phyloP scores from a whole-genome alignment of 1,284 basidiomycete genomes.

The Cryptococcus sp. region DNA sequence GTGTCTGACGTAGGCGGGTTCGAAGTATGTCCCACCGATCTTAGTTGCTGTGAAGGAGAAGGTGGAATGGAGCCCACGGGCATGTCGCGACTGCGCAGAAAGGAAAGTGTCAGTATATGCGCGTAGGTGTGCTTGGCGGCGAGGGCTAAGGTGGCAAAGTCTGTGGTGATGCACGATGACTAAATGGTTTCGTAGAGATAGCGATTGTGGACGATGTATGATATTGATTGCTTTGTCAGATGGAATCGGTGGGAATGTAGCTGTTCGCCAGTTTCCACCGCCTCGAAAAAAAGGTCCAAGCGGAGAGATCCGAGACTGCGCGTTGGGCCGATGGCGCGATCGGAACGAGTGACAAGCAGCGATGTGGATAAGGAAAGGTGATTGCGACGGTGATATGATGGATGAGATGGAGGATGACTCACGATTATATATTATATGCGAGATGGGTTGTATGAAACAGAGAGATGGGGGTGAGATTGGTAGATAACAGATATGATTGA shows the following conservation, averaged over 20 bases:
- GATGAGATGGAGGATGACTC: not conserved
- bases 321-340: no score
- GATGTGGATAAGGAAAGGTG: not conserved
- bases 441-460: not conserved
- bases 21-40: not conserved
- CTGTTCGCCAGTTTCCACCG: no score
- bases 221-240: no score
- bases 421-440: no score
- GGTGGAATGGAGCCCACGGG: conserved; percentile 6
- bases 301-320: no score
- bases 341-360: no score
- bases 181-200: no score
- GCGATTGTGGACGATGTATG: no score
- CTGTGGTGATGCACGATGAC: no score
- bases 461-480: not conserved
- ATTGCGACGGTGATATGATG: not conserved
- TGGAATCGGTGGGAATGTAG: no score
- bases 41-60: conserved; percentile 7
- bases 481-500: not conserved
- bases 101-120: not conserved
- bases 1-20: not conserved
- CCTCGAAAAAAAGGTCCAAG: no score
- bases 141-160: no score
- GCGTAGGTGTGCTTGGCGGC: not conserved
- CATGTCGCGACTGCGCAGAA: conserved; percentile 7